A percentile compares a stretch with the other conserved stretches of the same genome.
Evolutionary conservation across 805 yeast genomes (phyloP).

Genomic region (Hanseniaspora vineae): DNA sequence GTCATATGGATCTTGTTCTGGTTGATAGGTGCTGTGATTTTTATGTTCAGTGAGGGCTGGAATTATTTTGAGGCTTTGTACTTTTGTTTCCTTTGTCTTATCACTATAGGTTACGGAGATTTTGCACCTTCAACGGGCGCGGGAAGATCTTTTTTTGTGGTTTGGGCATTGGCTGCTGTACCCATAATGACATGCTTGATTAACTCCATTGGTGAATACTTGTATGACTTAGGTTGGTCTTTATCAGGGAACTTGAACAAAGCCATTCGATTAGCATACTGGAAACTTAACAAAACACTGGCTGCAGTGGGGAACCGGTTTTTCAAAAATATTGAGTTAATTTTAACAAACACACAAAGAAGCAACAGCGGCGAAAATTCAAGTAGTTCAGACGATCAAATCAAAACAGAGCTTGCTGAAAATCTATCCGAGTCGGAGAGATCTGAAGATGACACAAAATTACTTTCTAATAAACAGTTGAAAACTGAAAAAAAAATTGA

Average conservation of each 20-base stretch:
- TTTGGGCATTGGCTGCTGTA: slow-evolving; percentile 74
- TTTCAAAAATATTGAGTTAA: background rate
- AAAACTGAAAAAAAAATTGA: slow-evolving; percentile 2
- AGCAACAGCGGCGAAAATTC: slow-evolving; percentile 1
- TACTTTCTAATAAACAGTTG: slow-evolving; percentile 4
- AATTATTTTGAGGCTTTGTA: slow-evolving; percentile 57
- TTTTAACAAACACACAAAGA: background rate
- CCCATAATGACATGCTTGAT: slow-evolving; percentile 79
- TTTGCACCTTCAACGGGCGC: slow-evolving; percentile 47
- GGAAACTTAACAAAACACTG: too few species aligned
- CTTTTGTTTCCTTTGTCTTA: slow-evolving; percentile 59
- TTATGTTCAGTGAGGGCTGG: slow-evolving; percentile 56
- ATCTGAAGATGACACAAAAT: background rate
- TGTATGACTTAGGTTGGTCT: slow-evolving; percentile 23
- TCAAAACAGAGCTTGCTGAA: too few species aligned
- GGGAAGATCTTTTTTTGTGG: slow-evolving; percentile 60
- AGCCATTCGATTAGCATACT: background rate
- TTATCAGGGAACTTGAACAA: slow-evolving; percentile 7
- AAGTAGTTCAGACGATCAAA: background rate
- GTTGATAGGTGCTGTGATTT: slow-evolving; percentile 61
- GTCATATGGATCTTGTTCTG: slow-evolving; percentile 43
- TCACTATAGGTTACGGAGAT: slow-evolving; percentile 83
- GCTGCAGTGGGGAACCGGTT: too few species aligned
- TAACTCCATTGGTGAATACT: slow-evolving; percentile 55
- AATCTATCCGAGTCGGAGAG: background rate